Base-by-base conservation (phyloP, 2,329 filamentous ascomycete genomes). In the Fusarium coffeatum region DNA sequence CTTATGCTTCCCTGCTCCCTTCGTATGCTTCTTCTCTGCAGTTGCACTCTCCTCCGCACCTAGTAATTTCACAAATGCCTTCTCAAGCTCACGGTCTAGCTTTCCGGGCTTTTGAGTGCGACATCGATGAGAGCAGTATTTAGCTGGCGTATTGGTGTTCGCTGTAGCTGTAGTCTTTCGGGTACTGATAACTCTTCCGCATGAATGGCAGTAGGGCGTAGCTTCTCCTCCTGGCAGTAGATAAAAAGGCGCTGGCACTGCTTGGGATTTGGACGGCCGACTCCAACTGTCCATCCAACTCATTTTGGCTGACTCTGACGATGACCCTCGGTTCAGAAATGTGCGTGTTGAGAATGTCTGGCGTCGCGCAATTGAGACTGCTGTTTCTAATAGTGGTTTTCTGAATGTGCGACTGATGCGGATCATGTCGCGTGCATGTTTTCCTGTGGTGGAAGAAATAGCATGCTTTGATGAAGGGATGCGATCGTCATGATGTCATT, bases 121-220 rank as follows among this genome's bases (percentile, higher is more conserved):
- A 68, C 87, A 90, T 40, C 84, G 79, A 47, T 83, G 79, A 0
- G 87, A 89, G 78, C 88, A 89, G 78, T 88, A 90, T 66, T 87
- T 88, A 11, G 59, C 60, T 4, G 73, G 65, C 13, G 67, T 69
- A 10, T 50, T 63, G 5, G 53, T 54, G 9, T 73, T 79, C 8
- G 73, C 72, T 6, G 72, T 68, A 2, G 76, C 72, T 20, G 72
- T 76, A 43, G 77, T 70, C 47, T 74, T 77, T 28, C 78, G 74
- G 9, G 72, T 75, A 68, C 84, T 82, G 41, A 88, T 88, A 4
- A 87, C 82, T 42, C 87, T 81, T 2, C 88, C 87, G 68, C 87
- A 90, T 15, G 84, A 83, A 64, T 84, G 83, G 69, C 87, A 89
- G 74, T 89, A 89, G 1, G 84, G 83, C 1, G 83, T 84, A 27